Base-by-base conservation (phyloP, 495 filamentous ascomycete genomes). In the Podospora sp. region DNA sequence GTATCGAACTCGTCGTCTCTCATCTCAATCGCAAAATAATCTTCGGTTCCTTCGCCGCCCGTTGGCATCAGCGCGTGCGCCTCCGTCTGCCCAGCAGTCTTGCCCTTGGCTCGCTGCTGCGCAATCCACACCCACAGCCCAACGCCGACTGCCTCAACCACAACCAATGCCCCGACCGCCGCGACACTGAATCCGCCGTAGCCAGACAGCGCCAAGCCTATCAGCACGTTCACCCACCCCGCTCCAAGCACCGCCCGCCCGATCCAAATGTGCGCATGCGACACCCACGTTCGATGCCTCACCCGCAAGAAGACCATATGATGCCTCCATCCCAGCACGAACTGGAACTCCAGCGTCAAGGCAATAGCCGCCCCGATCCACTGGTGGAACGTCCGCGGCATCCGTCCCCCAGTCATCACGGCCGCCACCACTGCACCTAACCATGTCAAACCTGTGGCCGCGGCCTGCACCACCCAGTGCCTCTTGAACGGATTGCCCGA, bases 301-400 rank as follows among this genome's bases (percentile, higher is more conserved):
- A 74, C 60, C 50, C 65, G 57, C 33, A 76, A 2, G 51, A 76
- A 77, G 24, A 51, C 67, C 25, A 73, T 40, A 53, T 77, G 75
- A 24, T 77, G 75, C 50, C 75, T 64, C 75, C 75, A 77, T 7
- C 75, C 75, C 21, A 77, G 53, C 1, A 77, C 26, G 12, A 27
- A 63, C 68, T 77, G 75, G 6, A 70, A 36, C 0, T 49, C 50
- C 0, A 76, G 40, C 25, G 58, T 22, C 0, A 65, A 2, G 0
- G 65, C 61, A 25, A 76, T 62, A 1, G 12, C 61, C 1, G 67
- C 36, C 11, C 75, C 75, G 12, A 71, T 11, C 67, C 60, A 65
- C 62, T 74, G 72, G 46, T 76, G 75, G 20, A 61, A n/a, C 9
- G 72, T 72, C 2, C n/a, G 53, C 1, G 70, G 72, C 18, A 60